These are phyloP conservation scores for Psilocybe cyanescens DNA, from an alignment of 768 basidiomycete genomes.

Conservation along the genomic window DNA sequence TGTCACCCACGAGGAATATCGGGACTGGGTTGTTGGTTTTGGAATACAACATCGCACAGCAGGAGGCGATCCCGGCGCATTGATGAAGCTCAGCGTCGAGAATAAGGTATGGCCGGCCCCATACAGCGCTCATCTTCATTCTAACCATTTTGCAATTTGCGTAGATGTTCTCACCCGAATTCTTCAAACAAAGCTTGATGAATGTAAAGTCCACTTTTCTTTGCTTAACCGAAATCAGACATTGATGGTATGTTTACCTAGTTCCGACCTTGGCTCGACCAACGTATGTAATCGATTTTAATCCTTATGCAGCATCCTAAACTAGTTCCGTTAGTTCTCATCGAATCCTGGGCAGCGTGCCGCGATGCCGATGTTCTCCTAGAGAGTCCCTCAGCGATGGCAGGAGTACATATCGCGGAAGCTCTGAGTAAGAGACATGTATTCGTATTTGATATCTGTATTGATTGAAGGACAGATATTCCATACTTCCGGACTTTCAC, in stretches of 20 bases:
- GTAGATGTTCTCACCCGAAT: slow-evolving; percentile 75
- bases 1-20: slow-evolving; percentile 60
- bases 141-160: slow-evolving; percentile 1
- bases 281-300: slow-evolving; percentile 40
- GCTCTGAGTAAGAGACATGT: slow-evolving; percentile 55
- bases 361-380: slow-evolving; percentile 68
- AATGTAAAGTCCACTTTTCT: slow-evolving; percentile 40
- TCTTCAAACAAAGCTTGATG: slow-evolving; percentile 64
- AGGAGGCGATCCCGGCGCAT: slow-evolving; percentile 69
- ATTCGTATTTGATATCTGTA: neutral
- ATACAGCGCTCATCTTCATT: neutral
- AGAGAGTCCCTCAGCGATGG: slow-evolving; percentile 71
- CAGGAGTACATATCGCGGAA: slow-evolving; percentile 75
- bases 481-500: slow-evolving; percentile 71
- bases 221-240: neutral
- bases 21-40: slow-evolving; percentile 60
- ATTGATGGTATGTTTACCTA: slow-evolving; percentile 21
- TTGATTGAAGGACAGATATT: slow-evolving; percentile 38
- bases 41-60: slow-evolving; percentile 62
- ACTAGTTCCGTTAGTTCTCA: slow-evolving; percentile 44
- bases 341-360: slow-evolving; percentile 66
- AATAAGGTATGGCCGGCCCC: slow-evolving; percentile 31
- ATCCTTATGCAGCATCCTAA: slow-evolving; percentile 18
- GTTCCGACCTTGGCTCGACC: slow-evolving; percentile 71
- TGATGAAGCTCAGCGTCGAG: slow-evolving; percentile 66